phyloP scores from a whole-genome alignment of 2,329 filamentous ascomycete species.

The Colletotrichum tabaci region DNA sequence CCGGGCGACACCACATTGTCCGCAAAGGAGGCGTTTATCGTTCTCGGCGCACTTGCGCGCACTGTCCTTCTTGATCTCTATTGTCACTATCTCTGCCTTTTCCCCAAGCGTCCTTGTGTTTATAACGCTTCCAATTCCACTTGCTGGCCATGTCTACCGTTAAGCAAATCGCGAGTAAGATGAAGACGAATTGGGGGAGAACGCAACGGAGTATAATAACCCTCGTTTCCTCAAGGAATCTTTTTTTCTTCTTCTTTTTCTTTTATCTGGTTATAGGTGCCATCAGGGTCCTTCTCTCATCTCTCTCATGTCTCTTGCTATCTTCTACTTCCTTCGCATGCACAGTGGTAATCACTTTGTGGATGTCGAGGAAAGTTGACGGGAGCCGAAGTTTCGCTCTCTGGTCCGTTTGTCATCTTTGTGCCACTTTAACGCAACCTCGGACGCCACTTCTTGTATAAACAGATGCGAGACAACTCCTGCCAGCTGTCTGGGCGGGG shows the following conservation, averaged over 20 bases:
- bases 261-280: no score
- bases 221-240: no score
- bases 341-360: no score
- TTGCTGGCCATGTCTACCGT: not conserved
- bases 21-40: slow-evolving; percentile 1
- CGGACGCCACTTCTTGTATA: not conserved
- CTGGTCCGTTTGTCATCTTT: not conserved
- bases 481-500: not conserved
- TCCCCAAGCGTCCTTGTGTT: not conserved
- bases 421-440: not conserved
- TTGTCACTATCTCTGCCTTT: not conserved
- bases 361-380: not conserved
- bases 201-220: not conserved
- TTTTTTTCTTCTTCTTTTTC: not conserved
- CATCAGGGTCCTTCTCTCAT: not conserved
- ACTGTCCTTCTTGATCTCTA: not conserved
- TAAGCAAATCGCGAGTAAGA: not conserved
- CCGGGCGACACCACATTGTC: not conserved
- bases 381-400: not conserved
- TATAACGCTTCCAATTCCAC: not conserved
- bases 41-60: not conserved
- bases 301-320: not conserved
- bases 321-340: not conserved
- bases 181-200: no score
- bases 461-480: not conserved